Evolutionary conservation across 495 filamentous ascomycete species (phyloP), one percentile per base, ranked within the genome.

Genomic region (Penicillium paxilli): DNA sequence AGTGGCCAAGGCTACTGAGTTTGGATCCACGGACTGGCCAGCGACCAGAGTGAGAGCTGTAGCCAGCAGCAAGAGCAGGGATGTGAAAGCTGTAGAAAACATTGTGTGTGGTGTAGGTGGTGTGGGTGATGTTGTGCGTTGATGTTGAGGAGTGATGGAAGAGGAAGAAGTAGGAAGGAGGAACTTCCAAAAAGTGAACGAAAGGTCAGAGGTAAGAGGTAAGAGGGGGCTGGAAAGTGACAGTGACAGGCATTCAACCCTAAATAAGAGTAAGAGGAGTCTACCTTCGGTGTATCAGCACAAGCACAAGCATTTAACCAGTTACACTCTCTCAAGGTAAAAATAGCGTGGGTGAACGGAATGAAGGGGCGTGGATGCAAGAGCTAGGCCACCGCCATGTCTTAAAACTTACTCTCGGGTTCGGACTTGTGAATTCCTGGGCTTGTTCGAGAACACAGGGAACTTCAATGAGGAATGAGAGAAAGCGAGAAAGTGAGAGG

Each of bases 11-110:
- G 73, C 57, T 17, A 93, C 84, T 35, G 70, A 79, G 59, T 64
- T 72, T 1, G 86, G 84, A 54, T 91, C 77, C 52, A 95, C 84
- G 42, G 65, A 58, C 52, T 86, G 83, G 56, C 72, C 50, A 57
- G 51, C 53, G 37, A 66, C 73, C 50, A 80, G 55, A 44, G 67
- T 59, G 30, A 56, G 60, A 16, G 65, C 49, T 14, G 71, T 67
- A 38, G 67, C 63, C 24, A 76, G 44, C 26, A 63, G 50, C 42
- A 73, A 38, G 9, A 76, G 51, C 4, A 14, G 35, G 19, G 35
- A 20, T 5, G 40, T 7, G 40, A 42, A 12, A 3, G 59, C 55
- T 33, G 54, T 56, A 12, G 70, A 56, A 30, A 71, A 45, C 64
- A 72, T 65, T 35, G 57, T 70, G 38, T 44, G 49, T 14, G 14